Conservation (phyloP, 2,329 filamentous ascomycete species). For the Hypomyces rosellus region DNA sequence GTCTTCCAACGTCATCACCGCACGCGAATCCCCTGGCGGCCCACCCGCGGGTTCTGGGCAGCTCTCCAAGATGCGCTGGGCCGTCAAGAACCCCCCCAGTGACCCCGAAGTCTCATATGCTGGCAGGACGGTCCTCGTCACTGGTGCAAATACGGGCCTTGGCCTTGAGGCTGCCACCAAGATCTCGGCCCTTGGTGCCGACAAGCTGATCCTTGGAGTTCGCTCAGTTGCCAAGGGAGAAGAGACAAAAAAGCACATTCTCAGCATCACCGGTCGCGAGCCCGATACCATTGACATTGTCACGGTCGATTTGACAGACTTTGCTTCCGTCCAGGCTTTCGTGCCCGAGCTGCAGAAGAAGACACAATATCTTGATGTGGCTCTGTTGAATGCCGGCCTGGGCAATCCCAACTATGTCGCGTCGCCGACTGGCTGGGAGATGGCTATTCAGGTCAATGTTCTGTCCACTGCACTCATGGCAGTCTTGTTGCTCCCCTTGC, state of each 20-base stretch:
- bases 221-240: constrained; percentile 37
- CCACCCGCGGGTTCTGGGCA: background rate
- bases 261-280: constrained; percentile 24
- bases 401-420: constrained; percentile 29
- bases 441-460: constrained; percentile 50
- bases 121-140: constrained; percentile 35
- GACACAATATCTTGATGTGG: constrained; percentile 36
- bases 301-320: constrained; percentile 40
- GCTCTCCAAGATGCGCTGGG: background rate
- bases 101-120: constrained; percentile 17
- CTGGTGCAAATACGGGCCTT: constrained; percentile 44
- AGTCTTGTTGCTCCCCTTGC: constrained; percentile 43
- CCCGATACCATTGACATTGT: constrained; percentile 23
- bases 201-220: constrained; percentile 39
- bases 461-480: constrained; percentile 50
- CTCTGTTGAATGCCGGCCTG: constrained; percentile 39
- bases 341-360: constrained; percentile 28
- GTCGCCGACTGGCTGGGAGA: constrained; percentile 40
- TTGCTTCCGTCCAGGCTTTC: constrained; percentile 38
- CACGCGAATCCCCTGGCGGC: background rate
- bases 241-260: constrained; percentile 32
- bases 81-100: background rate
- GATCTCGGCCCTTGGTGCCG: constrained; percentile 34
- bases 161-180: constrained; percentile 44
- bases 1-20: background rate